Evolutionary conservation across 2,329 filamentous ascomycete species (phyloP).

Genomic region (Trichoderma semiorbis): DNA sequence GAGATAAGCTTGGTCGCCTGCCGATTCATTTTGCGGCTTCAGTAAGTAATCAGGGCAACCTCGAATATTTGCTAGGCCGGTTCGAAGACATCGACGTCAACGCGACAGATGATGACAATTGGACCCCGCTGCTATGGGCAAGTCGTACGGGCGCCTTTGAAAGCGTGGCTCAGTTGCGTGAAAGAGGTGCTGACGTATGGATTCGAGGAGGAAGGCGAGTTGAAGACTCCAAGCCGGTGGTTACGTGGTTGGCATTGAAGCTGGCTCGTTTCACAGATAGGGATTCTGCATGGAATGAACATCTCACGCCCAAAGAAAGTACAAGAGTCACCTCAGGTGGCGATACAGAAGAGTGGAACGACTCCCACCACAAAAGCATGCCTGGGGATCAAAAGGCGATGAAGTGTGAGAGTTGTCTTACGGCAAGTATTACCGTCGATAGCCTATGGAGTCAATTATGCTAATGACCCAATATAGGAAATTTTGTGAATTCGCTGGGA

Average conservation of each 20-base stretch:
- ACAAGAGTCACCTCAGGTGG: neutral
- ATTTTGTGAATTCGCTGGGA: neutral
- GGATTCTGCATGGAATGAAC: neutral
- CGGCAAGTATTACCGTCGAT: neutral
- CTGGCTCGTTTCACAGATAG: neutral
- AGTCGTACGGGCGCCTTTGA: neutral
- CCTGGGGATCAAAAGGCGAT: neutral
- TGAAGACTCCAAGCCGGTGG: neutral
- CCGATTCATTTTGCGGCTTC: neutral
- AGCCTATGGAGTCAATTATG: neutral
- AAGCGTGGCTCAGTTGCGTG: neutral
- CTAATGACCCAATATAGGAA: neutral
- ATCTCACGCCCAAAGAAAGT: neutral
- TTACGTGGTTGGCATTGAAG: neutral
- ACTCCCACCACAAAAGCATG: neutral
- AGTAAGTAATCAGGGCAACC: neutral
- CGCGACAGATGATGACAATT: neutral
- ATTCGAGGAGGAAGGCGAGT: neutral
- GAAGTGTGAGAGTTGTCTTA: neutral
- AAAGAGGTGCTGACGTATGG: neutral
- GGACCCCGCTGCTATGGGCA: neutral
- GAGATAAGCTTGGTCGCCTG: neutral
- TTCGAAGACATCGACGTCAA: neutral
- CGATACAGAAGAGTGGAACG: neutral
- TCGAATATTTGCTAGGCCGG: neutral